Percentiles rank a stretch among this genome's conserved stretches.
These are phyloP conservation scores for Psophocarpus tetragonolobus DNA, from an alignment of 306 rosid species.

Conservation along the genomic window DNA sequence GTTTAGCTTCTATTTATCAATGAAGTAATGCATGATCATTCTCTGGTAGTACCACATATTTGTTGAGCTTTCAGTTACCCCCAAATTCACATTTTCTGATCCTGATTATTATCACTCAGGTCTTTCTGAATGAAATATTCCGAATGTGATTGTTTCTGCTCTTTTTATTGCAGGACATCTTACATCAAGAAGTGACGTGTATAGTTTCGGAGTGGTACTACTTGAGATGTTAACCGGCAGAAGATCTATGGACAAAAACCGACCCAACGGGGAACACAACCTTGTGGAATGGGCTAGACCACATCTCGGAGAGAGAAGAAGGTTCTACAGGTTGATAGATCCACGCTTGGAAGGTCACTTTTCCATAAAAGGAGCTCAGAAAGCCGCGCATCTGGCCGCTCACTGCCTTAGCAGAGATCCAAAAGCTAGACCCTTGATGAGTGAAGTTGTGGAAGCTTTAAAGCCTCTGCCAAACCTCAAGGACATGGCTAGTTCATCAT, in stretches of 20 bases:
- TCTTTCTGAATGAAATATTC: background rate
- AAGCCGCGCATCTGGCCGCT: constrained; percentile 71
- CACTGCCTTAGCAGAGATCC: constrained; percentile 88
- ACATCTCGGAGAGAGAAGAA: constrained; percentile 80
- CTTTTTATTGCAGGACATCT: constrained; percentile 68
- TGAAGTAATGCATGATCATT: background rate
- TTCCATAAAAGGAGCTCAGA: constrained; percentile 84
- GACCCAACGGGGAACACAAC: constrained; percentile 93
- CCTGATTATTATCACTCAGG: background rate
- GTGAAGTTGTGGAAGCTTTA: constrained; percentile 81
- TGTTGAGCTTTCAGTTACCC: background rate
- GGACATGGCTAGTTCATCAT: constrained; percentile 98
- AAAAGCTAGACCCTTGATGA: constrained; percentile 76
- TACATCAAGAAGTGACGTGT: constrained; percentile 91
- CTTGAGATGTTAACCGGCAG: constrained; percentile 95
- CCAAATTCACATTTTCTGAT: background rate
- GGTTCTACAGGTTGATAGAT: constrained; percentile 79
- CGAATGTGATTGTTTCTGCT: background rate
- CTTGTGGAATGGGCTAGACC: constrained; percentile 99
- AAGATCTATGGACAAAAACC: constrained; percentile 96
- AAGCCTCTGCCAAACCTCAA: constrained; percentile 87
- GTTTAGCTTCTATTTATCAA: constrained; percentile 7
- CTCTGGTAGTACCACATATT: background rate
- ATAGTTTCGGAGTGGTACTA: constrained; percentile 93
- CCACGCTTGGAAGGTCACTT: constrained; percentile 93